Evolutionary conservation across 306 rosid genomes (phyloP), one percentile per base, ranked within the genome.

Genomic region (Psophocarpus tetragonolobus): DNA sequence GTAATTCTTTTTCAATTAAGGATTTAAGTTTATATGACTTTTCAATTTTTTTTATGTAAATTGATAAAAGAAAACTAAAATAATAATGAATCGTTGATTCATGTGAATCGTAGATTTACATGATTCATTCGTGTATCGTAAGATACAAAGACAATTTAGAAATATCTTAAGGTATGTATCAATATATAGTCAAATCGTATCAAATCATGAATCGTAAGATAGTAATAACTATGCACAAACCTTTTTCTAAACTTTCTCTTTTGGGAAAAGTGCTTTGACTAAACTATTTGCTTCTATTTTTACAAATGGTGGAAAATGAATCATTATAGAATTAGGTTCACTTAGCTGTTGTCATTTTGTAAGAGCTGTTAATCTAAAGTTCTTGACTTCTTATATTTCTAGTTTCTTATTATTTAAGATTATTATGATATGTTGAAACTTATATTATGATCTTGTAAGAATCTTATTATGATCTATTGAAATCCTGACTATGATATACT

Each of bases 271-370:
- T 51, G 51, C 29, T 39, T 67, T 30, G 36, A 29, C 64, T 20
- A 32, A 32, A 58, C 12, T 36, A 45, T 51, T 71, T 56, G 48
- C 48, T 14, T 48, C 56, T 61, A 12, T 65, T 51, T 44, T 23
- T 47, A 36, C 26, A 14, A 45, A 44, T 33, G 35, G 63, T 78
- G 71, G 44, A 79, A 48, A 60, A 56, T 47, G 47, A 75, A 47
- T 54, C 42, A 36, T 15, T 68, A 3, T 72, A 64, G 66, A 18
- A 72, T 72, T 44, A 44, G 24, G 56, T 56, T 20, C 7, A 42
- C 50, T 33, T 20, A 21, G 70, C 62, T 47, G 23, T 48, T 79
- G 9, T 48, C 78, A 71, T 62, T 68, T 71, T 32, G 14, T 44
- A 15, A 7, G n/a, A 15, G 57, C 20, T 57, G 38, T 71, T 62